phyloP scores from a whole-genome alignment of 202 grass and related monocot species.

The Setaria italica region DNA sequence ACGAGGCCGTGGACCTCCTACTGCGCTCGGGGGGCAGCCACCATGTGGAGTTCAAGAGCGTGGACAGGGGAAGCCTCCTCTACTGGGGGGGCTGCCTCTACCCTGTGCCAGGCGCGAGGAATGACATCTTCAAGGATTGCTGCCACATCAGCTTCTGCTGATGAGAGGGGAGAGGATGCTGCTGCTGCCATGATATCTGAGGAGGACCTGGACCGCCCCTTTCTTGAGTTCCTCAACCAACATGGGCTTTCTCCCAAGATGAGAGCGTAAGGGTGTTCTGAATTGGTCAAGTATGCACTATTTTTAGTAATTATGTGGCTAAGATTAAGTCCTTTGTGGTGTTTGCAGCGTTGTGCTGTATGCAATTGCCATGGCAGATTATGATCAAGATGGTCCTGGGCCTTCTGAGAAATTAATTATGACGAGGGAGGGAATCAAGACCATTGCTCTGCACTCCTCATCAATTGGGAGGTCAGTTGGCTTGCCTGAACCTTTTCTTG shows the following conservation, averaged over 20 bases:
- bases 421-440: constrained; percentile 76
- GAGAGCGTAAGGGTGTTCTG: constrained; percentile 62
- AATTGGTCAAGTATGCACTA: constrained; percentile 25
- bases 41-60: constrained; percentile 76
- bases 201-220: constrained; percentile 74
- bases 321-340: constrained; percentile 10
- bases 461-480: constrained; percentile 82
- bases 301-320: constrained; percentile 40
- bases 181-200: constrained; percentile 60
- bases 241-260: constrained; percentile 80
- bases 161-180: too few relatives aligned
- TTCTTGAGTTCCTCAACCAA: constrained; percentile 77
- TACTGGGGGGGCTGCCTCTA: too few relatives aligned
- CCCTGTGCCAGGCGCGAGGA: too few relatives aligned
- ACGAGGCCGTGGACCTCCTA: constrained; percentile 83
- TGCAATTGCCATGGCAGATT: constrained; percentile 83
- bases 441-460: constrained; percentile 75
- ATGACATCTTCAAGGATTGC: too few relatives aligned
- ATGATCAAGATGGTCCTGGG: constrained; percentile 72
- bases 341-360: constrained; percentile 84
- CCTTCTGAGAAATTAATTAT: constrained; percentile 60
- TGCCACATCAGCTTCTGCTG: too few relatives aligned
- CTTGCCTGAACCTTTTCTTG: constrained; percentile 41
- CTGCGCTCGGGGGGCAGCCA: constrained; percentile 71
- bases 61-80: too few relatives aligned